Percentiles rank a stretch among this genome's conserved stretches.
Conservation (phyloP, 2,329 filamentous ascomycete species). For the Diaporthe humulicola region DNA sequence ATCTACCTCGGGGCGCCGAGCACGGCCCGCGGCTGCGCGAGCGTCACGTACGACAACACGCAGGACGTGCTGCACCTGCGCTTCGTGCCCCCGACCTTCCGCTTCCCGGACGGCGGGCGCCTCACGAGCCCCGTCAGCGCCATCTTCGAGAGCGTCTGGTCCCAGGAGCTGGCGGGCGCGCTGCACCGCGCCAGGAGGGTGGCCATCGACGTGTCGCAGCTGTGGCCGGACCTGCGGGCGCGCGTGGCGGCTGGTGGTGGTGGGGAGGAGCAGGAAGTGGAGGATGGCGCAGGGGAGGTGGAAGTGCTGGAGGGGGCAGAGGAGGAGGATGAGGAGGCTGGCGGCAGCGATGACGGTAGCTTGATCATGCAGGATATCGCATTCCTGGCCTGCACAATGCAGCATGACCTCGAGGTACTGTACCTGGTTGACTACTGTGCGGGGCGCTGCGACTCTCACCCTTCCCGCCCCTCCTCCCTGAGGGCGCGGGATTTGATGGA, state of each 20-base stretch:
- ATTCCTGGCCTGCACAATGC: constrained; percentile 40
- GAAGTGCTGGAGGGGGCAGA: neutral
- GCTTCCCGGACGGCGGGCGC: neutral
- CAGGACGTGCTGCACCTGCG: constrained; percentile 39
- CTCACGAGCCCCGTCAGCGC: constrained; percentile 30
- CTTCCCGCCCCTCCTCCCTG: neutral
- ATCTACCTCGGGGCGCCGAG: constrained; percentile 19
- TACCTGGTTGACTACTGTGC: constrained; percentile 40
- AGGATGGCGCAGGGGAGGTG: neutral
- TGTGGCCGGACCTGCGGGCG: constrained; percentile 33
- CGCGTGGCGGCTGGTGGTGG: neutral
- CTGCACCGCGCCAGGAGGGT: constrained; percentile 39
- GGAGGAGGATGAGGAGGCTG: neutral
- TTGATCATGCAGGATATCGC: constrained; percentile 38
- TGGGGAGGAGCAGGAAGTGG: neutral
- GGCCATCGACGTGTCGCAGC: constrained; percentile 39
- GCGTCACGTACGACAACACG: constrained; percentile 37
- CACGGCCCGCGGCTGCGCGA: neutral
- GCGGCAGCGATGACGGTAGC: neutral
- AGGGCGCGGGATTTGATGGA: constrained; percentile 38
- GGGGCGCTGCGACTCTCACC: constrained; percentile 10
- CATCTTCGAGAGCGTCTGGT: constrained; percentile 38
- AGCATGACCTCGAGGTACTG: constrained; percentile 40
- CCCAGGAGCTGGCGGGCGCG: constrained; percentile 28
- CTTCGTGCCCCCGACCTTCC: constrained; percentile 15